Evolutionary conservation across 768 basidiomycete species (phyloP), one percentile per base, ranked within the genome.

Genomic region (Podaxis mareebaensis): DNA sequence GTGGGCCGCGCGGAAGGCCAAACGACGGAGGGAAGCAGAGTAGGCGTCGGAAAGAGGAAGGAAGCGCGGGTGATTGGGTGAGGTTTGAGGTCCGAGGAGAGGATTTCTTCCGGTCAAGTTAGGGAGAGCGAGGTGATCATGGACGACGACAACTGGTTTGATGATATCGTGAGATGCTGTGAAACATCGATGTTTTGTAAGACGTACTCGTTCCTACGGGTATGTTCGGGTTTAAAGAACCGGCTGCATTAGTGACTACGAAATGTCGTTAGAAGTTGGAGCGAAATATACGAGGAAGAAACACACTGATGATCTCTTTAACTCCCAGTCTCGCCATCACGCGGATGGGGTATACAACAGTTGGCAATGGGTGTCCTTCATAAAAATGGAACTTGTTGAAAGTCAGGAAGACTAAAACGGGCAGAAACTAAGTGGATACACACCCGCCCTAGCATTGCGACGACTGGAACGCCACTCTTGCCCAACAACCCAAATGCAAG

Each of bases 381-480:
- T 95, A 96, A 1, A 85, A 81, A 73, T 94, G 93, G 68, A 94
- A 91, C 92, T 93, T 59, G 58, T 61, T 58, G 60, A 38, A 63
- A 51, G 51, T 58, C 36, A 51, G 48, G 39, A 38, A 5, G 12
- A 1, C n/a, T 17, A 28, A 33, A 22, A 44, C 12, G 3, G 15
- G 30, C 4, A 36, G 49, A 46, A 24, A 12, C 44, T 10, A 28
- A 17, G 49, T 17, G 22, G 24, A 51, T 30, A 73, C 85, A 59
- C 68, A 92, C 92, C 71, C 95, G 80, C 64, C 94, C 94, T 33
- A 96, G 86, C 91, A 95, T 95, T 10, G 89, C 92, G 3, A 96
- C 92, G 11, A 92, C 93, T 0, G 95, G 91, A 0, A 90, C 82
- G n/a, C 84, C 83, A 57, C 81, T 76, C 4, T 79, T 82, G 0